Base-by-base conservation (phyloP, 2,329 filamentous ascomycete species). In the Pseudogymnoascus sp. region DNA sequence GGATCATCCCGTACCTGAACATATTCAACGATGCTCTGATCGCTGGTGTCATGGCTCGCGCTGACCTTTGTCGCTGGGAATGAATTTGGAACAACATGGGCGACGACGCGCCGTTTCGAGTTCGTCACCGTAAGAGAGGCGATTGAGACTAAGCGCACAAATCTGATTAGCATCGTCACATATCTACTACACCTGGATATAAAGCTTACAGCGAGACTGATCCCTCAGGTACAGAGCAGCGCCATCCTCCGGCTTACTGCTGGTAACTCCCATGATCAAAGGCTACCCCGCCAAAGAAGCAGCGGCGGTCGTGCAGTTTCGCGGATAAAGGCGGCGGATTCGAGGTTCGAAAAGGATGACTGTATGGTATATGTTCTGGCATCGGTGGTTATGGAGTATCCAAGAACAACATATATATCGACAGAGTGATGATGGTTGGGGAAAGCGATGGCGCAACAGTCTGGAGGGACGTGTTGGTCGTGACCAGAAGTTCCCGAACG, bases 161-260 rank as follows among this genome's bases (percentile, higher is more conserved):
- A 60, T 66, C 61, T 44, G 38, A 65, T 61, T 33, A 37, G 63
- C 21, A 23, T 17, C 23, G 23, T 21, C n/a, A 50, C 33, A 42
- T 7, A 11, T 38, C 44, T 21, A n/a, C 15, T 56, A 9, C n/a
- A 7, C 11, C 19, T 59, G 65, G 64, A 71, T 71, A 79, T 56
- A n/a, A 56, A 33, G n/a, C 88, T 74, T 83, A 97, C 95, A 86
- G 83, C 92, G 87, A 75, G 85, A 90, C 81, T 96, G 95, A 75
- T 99, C 95, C 79, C 90, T 89, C 74, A 97, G 81, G 76, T 89
- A 96, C 75, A 97, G 80, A 71, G 85, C 78, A 70, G 86, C 83
- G 74, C 87, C 90, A 72, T 97, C 93, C 71, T 96, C 93, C 72
- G 88, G 87, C 77, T 87, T 89, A 82, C 93, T 97, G 76, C 86